Conservation (phyloP, 1,284 basidiomycete genomes). For the Neonothopanus nambi region DNA sequence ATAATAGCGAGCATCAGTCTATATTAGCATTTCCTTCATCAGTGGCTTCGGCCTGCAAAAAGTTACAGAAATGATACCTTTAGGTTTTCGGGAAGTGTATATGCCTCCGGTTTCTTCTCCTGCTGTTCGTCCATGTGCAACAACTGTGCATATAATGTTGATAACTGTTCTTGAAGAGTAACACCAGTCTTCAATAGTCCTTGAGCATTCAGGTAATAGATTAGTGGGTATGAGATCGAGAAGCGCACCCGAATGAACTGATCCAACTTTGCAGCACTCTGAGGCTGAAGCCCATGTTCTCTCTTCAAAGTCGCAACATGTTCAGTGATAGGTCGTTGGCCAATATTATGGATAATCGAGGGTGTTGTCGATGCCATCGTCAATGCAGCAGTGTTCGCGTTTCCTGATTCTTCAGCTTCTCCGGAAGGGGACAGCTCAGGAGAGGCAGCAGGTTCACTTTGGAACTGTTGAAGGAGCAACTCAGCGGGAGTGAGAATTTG, state of each 20-base stretch:
- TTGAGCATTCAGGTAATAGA: too few species aligned
- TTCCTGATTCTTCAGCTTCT: not conserved
- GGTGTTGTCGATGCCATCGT: not conserved
- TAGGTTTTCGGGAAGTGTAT: not conserved
- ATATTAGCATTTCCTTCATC: not conserved
- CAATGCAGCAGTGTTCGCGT: not conserved
- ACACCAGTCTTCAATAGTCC: too few species aligned
- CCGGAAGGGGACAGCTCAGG: too few species aligned
- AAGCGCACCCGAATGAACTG: not conserved
- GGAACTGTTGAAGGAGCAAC: too few species aligned
- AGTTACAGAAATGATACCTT: not conserved
- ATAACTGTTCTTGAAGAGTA: not conserved
- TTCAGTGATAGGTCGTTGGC: not conserved
- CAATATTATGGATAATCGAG: not conserved
- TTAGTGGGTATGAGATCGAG: not conserved
- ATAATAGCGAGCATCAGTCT: not conserved
- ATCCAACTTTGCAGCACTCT: not conserved
- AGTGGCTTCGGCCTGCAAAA: not conserved
- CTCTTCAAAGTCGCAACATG: not conserved
- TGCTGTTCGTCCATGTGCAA: not conserved
- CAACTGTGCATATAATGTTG: not conserved
- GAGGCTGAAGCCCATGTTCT: not conserved
- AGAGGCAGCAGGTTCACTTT: not conserved
- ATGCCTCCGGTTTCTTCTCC: not conserved
- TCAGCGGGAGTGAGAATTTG: not conserved